Conservation (phyloP, 2,329 filamentous ascomycete genomes). For the Colletotrichum falcatum region DNA sequence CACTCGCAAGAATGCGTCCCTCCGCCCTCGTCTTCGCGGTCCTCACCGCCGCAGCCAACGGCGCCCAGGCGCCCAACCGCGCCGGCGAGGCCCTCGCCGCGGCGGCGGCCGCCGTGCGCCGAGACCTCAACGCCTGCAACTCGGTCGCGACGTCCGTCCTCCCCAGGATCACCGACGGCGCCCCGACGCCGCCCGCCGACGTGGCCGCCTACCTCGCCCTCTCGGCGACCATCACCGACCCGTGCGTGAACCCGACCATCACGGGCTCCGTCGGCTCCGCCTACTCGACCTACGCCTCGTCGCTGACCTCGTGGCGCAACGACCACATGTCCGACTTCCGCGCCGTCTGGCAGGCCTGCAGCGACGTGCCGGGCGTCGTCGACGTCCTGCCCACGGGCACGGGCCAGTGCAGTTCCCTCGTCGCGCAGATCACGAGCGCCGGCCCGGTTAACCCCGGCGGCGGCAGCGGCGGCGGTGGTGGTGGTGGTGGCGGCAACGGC, state of each 20-base stretch:
- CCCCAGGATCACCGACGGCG: conserved; percentile 41
- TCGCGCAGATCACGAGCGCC: conserved; percentile 36
- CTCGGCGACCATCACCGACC: conserved; percentile 41
- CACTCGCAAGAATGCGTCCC: conserved; percentile 8
- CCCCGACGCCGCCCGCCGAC: conserved; percentile 42
- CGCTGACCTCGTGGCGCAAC: conserved; percentile 44
- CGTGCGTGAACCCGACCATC: conserved; percentile 45
- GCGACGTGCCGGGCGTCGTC: conserved; percentile 45
- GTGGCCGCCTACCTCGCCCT: conserved; percentile 45
- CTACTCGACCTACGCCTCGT: conserved; percentile 44
- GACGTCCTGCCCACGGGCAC: conserved; percentile 28
- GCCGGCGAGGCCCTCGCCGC: not conserved
- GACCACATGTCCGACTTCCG: conserved; percentile 41
- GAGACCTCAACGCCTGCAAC: conserved; percentile 33
- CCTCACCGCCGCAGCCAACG: conserved; percentile 2
- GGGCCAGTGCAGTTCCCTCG: conserved; percentile 32
- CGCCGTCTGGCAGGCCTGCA: conserved; percentile 45
- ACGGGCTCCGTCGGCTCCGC: conserved; percentile 46
- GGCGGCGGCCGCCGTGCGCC: conserved; percentile 14
- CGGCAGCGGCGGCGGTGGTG: not conserved
- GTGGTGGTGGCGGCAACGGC: conserved; percentile 2
- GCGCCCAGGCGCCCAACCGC: not conserved
- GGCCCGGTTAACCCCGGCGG: conserved; percentile 17
- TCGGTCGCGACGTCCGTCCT: conserved; percentile 42
- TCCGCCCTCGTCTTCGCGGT: conserved; percentile 12